Evolutionary conservation across 768 basidiomycete species (phyloP), one percentile per base, ranked within the genome.

Genomic region (Pholiota microspora): DNA sequence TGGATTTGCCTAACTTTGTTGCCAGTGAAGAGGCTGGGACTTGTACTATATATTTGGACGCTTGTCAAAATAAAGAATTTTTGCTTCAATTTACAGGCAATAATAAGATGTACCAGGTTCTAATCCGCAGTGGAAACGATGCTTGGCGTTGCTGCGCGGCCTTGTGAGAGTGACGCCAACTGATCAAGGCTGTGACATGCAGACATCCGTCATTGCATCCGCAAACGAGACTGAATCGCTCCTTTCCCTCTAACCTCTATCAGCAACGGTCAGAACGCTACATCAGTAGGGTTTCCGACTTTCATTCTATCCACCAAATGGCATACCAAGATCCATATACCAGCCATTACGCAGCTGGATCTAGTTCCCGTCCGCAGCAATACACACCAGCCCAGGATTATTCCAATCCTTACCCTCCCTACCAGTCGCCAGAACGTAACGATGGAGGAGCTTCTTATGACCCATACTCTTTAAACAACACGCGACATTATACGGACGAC

Each of bases 271-370:
- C 6, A 31, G 21, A 10, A 10, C 36, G 16, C 36, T 38, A 13
- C 34, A 35, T n/a, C 34, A 35, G 6, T 9, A 35, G 34, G 23
- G 27, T 45, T 27, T 40, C 23, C 35, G 34, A n/a, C 34, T 31
- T 8, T 32, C 16, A 8, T 18, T 21, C 29, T 32, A 8, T 27
- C 23, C 46, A 24, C 34, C 25, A 25, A 25, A 81, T 84, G 76
- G 67, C 82, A 9, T 83, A 84, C 67, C 74, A 69, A 55, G 82
- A 86, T 66, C 82, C 83, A 18, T 81, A 84, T 62, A 55, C 73
- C 56, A 73, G 67, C 49, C 62, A 65, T 49, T 67, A 69, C 58
- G 55, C 61, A 28, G 58, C 59, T 23, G 60, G 62, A 21, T 32
- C 54, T 21, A 62, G 57, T 29, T 54, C 49, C 29, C 63, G 68